These are phyloP conservation scores for Solanum gandarillasii DNA, from an alignment of 257 asterid species.

Conservation along the genomic window DNA sequence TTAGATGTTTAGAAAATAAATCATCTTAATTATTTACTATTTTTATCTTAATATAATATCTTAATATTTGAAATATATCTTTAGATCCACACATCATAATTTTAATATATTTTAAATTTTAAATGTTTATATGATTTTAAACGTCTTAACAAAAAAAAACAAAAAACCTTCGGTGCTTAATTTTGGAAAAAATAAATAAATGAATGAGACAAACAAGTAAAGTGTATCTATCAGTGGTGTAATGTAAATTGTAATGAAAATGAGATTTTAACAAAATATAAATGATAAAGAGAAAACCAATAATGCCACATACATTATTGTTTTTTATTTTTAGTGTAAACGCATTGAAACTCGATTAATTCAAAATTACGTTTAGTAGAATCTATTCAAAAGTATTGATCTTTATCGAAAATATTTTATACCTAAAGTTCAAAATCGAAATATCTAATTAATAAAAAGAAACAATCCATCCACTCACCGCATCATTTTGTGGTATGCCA, in stretches of 20 bases:
- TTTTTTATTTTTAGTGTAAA: background rate
- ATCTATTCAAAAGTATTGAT: fast-evolving
- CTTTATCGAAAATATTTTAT: too few relatives aligned
- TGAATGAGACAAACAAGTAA: background rate
- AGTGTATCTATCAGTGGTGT: background rate
- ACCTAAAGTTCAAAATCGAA: too few relatives aligned
- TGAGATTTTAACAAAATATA: background rate
- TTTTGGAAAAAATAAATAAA: background rate
- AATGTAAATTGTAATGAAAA: background rate
- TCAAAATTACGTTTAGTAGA: fast-evolving
- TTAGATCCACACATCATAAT: background rate
- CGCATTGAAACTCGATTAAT: background rate
- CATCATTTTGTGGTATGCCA: background rate
- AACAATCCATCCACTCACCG: too few relatives aligned
- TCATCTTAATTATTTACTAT: background rate
- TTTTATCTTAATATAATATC: background rate
- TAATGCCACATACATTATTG: background rate
- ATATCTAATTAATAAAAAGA: too few relatives aligned
- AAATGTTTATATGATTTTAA: background rate
- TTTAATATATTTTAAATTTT: background rate
- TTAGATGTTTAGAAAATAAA: background rate
- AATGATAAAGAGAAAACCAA: background rate
- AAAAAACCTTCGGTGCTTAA: background rate
- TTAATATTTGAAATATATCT: background rate
- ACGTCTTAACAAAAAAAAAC: background rate